phyloP scores from a whole-genome alignment of 192 early-diverging fungal species.

The Umbelopsis isabellina region DNA sequence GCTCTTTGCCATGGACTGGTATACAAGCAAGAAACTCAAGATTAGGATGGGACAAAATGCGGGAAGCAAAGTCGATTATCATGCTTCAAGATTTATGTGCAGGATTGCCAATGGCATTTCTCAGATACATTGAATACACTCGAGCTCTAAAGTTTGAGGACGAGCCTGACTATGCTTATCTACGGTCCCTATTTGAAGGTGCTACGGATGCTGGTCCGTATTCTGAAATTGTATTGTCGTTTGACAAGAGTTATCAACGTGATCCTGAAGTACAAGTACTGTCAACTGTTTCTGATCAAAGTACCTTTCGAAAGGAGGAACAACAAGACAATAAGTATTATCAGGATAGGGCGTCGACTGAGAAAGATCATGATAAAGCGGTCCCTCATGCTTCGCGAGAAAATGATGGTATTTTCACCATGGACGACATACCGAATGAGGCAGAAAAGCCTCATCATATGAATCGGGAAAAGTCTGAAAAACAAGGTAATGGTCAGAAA shows the following conservation, averaged over 20 bases:
- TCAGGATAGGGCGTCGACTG: background rate
- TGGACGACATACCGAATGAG: conserved; percentile 31
- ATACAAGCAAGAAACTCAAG: conserved; percentile 79
- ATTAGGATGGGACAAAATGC: conserved; percentile 89
- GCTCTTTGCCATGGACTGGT: conserved; percentile 84
- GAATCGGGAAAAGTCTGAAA: background rate
- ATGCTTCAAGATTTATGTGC: conserved; percentile 78
- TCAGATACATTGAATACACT: conserved; percentile 69
- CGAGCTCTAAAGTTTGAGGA: conserved; percentile 76
- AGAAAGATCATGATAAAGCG: background rate
- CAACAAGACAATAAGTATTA: background rate
- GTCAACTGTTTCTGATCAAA: conserved; percentile 25
- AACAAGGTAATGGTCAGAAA: background rate
- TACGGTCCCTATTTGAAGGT: conserved; percentile 46
- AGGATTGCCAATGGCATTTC: conserved; percentile 74
- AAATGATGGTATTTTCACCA: conserved; percentile 30
- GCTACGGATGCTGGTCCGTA: conserved; percentile 21
- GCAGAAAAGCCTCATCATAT: background rate
- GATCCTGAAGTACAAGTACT: background rate
- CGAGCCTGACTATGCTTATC: conserved; percentile 77
- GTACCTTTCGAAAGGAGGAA: background rate
- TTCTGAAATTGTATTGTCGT: background rate
- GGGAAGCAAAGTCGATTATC: conserved; percentile 77
- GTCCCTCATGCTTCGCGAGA: background rate
- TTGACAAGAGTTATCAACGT: background rate